phyloP scores from a whole-genome alignment of 768 basidiomycete species.

The Dentipellis sp. region DNA sequence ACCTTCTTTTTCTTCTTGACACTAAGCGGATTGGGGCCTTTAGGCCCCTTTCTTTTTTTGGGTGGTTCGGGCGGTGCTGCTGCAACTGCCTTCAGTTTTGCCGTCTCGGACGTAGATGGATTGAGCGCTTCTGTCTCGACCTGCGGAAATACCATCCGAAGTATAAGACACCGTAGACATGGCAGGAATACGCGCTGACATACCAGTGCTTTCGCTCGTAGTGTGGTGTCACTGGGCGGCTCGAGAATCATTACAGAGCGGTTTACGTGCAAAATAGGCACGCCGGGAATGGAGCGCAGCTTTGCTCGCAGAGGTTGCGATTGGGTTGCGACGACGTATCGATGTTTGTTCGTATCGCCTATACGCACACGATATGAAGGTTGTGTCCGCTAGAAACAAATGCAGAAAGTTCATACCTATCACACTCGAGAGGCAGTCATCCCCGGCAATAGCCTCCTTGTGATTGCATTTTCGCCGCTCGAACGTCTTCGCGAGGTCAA shows the following conservation, averaged over 20 bases:
- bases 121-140: conserved; percentile 54
- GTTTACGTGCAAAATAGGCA: conserved; percentile 87
- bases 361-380: background rate
- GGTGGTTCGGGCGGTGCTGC: conserved; percentile 25
- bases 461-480: conserved; percentile 96
- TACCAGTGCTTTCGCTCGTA: conserved; percentile 57
- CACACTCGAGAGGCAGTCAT: conserved; percentile 75
- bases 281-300: conserved; percentile 69
- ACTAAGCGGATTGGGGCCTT: conserved; percentile 88
- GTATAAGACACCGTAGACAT: background rate
- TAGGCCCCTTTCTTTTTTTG: conserved; percentile 62
- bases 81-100: conserved; percentile 28
- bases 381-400: background rate
- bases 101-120: conserved; percentile 39
- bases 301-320: conserved; percentile 59
- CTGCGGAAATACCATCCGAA: conserved; percentile 25
- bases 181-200: conserved; percentile 12
- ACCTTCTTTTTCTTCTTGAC: conserved; percentile 71
- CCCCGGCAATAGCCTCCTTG: conserved; percentile 71
- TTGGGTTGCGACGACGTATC: conserved; percentile 86
- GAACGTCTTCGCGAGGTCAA: conserved; percentile 88
- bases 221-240: conserved; percentile 74
- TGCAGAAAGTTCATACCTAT: conserved; percentile 47
- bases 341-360: conserved; percentile 85
- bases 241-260: conserved; percentile 90